Evolutionary conservation across 257 asterid genomes (phyloP).

Genomic region (Solanum dulcamara): DNA sequence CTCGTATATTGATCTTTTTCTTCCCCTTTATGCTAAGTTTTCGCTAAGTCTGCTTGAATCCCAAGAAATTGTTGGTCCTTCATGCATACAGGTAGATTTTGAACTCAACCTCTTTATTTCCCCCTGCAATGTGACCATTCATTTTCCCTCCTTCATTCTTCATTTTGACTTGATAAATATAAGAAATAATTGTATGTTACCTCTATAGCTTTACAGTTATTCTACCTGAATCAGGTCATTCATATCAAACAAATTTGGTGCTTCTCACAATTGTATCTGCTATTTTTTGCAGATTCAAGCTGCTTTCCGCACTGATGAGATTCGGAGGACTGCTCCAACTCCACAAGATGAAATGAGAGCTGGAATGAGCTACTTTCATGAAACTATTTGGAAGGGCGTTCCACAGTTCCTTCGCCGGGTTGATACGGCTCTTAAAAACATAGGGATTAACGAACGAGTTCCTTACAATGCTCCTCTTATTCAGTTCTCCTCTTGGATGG

Average conservation of each 20-base stretch:
- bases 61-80: not conserved
- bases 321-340: constrained; percentile 43
- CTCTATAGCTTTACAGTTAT: not conserved
- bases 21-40: not conserved
- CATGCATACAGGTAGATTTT: not conserved
- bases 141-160: not conserved
- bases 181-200: not conserved
- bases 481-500: constrained; percentile 54
- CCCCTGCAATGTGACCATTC: not conserved
- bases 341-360: constrained; percentile 56
- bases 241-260: not conserved
- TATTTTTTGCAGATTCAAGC: constrained; percentile 29
- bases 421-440: constrained; percentile 38
- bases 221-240: not conserved
- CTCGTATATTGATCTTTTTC: not conserved
- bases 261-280: not conserved
- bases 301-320: constrained; percentile 47
- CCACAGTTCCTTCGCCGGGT: constrained; percentile 40
- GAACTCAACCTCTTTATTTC: not conserved
- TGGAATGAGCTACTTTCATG: constrained; percentile 51
- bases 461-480: constrained; percentile 47
- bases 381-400: constrained; percentile 48
- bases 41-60: not conserved
- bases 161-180: not conserved
- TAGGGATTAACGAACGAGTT: constrained; percentile 38